These are phyloP conservation scores for Echites panduratus DNA, from an alignment of 257 asterid genomes.

Conservation along the genomic window DNA sequence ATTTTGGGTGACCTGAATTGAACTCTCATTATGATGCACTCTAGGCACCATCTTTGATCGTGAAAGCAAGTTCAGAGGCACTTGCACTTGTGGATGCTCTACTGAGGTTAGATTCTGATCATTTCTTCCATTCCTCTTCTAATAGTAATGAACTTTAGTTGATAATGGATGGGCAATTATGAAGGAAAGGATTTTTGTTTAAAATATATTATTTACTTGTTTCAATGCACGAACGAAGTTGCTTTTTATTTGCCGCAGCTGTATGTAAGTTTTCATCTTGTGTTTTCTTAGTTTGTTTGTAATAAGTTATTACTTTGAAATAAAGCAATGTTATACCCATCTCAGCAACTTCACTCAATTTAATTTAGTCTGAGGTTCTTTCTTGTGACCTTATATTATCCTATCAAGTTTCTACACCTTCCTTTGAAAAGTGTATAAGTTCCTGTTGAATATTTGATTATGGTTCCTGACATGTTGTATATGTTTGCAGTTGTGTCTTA, in stretches of 20 bases:
- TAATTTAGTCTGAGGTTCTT: neutral
- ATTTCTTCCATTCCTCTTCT: neutral
- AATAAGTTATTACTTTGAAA: neutral
- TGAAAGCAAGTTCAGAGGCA: constrained; percentile 69
- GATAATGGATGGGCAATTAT: constrained; percentile 2
- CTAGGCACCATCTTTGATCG: constrained; percentile 70
- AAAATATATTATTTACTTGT: neutral
- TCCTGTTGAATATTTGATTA: neutral
- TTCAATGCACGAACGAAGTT: neutral
- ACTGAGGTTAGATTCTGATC: constrained; percentile 54
- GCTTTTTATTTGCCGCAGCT: neutral
- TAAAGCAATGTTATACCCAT: neutral
- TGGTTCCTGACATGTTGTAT: neutral
- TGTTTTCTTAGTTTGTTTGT: neutral
- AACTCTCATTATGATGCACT: constrained; percentile 22
- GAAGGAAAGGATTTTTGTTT: too few species aligned
- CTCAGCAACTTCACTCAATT: neutral
- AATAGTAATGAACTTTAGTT: constrained; percentile 1
- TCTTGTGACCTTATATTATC: neutral
- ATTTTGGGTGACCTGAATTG: neutral
- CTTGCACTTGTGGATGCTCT: constrained; percentile 62
- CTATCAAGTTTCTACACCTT: neutral
- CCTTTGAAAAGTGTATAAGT: neutral
- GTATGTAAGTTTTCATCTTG: neutral
- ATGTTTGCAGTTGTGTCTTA: constrained; percentile 60